Base-by-base conservation (phyloP, 257 asterid species). In the Solanum commersonii region DNA sequence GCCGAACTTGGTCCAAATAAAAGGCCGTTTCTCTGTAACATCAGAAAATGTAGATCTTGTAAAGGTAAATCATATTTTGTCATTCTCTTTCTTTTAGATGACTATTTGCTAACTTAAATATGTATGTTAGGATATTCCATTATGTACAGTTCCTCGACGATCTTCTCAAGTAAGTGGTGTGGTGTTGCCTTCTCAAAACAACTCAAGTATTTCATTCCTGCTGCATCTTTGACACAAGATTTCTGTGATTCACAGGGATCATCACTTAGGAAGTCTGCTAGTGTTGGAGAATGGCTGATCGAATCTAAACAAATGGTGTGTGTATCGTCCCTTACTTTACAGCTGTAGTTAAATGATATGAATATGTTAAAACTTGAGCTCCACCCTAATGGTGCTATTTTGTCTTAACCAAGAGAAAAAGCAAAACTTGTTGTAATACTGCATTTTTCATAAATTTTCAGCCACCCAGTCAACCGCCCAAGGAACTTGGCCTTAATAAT, bases 31-130 rank as follows among this genome's bases (percentile, higher is more conserved):
- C 91, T 97, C 99, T 59, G 99, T 97, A 65, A 97, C 99, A 74
- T 97, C 99, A 85, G 99, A 97, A 93, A 97, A 94, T 89, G 98
- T 97, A 22, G 99, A 97, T 93, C 98, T 96, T 92, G 99, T 90
- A 59, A 97, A 97, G 98, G 99, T 97, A 92, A 63, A 78, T 65
- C 88, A 29, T 15, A 72, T 84, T 68, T 91, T 87, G 65, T 84
- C 73, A 86, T 76, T 87, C 46, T 27, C 16, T 70, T 88, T 78
- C 23, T 40, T 87, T 90, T 70, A 77, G 71, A 65, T 60, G 89
- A 90, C 5, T 87, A 84, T 78, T 88, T 87, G 88, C 95, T 92
- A 89, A 95, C 95, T 89, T 90, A 87, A 82, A 87, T 29, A 46
- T 89, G 70, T 91, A 90, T 91, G 90, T 87, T 93, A 97, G 99